These are phyloP conservation scores for Ammopiptanthus mongolicus DNA, from an alignment of 306 rosid species.

Conservation along the genomic window DNA sequence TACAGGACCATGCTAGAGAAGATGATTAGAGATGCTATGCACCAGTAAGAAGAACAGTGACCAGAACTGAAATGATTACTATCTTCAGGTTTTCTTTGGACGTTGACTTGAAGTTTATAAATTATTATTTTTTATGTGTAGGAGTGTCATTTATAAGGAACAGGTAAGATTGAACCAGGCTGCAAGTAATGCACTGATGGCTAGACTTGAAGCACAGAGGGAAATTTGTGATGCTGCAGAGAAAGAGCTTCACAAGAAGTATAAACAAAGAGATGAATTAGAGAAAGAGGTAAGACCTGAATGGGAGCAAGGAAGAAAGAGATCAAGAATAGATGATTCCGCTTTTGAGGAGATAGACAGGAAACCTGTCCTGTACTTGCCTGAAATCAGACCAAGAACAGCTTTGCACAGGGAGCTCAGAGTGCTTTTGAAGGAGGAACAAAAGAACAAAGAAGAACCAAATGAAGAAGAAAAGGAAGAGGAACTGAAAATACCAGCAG, in stretches of 20 bases:
- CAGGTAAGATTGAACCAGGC: conserved; percentile 94
- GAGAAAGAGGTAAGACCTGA: conserved; percentile 78
- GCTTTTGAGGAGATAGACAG: conserved; percentile 41
- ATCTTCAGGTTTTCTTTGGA: background rate
- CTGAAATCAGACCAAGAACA: conserved; percentile 48
- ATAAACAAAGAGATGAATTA: conserved; percentile 67
- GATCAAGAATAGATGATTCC: conserved; percentile 59
- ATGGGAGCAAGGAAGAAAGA: conserved; percentile 79
- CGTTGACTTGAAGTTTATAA: background rate
- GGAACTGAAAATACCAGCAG: conserved; percentile 24
- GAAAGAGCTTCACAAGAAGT: conserved; percentile 77
- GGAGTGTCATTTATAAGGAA: conserved; percentile 94
- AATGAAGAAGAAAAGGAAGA: conserved; percentile 32
- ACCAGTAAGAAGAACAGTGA: conserved; percentile 59
- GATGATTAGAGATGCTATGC: conserved; percentile 97
- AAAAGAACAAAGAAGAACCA: conserved; percentile 46
- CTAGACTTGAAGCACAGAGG: conserved; percentile 92
- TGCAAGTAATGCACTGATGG: conserved; percentile 82
- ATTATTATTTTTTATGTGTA: conserved; percentile 20
- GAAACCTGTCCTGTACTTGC: conserved; percentile 48
- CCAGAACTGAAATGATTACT: background rate
- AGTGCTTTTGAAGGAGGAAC: conserved; percentile 82
- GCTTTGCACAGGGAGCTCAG: conserved; percentile 81
- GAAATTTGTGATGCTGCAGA: conserved; percentile 74
- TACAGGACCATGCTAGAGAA: conserved; percentile 81